Evolutionary conservation across 2,329 filamentous ascomycete species (phyloP).

Genomic region (Truncatella angustata): DNA sequence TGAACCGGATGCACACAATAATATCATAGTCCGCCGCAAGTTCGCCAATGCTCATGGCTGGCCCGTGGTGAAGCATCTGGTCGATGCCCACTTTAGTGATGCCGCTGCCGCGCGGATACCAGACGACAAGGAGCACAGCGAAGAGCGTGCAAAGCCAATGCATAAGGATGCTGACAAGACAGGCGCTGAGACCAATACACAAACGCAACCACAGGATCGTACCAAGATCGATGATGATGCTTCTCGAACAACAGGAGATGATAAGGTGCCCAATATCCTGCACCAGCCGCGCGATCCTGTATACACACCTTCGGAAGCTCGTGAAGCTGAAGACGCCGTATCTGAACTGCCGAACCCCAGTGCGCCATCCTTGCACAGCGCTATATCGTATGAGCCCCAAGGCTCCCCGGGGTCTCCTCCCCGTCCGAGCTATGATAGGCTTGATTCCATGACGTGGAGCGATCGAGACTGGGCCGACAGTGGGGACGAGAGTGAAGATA

Average conservation of each 20-base stretch:
- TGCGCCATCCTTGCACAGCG: slow-evolving; percentile 12
- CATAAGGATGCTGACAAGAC: slow-evolving; percentile 55
- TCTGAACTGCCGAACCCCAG: slow-evolving; percentile 39
- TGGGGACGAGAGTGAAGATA: slow-evolving; percentile 43
- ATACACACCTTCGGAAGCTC: slow-evolving; percentile 18
- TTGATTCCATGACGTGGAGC: slow-evolving; percentile 63
- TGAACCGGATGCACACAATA: slow-evolving; percentile 97
- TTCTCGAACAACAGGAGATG: background rate
- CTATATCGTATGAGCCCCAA: background rate
- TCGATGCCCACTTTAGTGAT: slow-evolving; percentile 90
- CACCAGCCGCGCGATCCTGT: background rate
- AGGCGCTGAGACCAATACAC: slow-evolving; percentile 62
- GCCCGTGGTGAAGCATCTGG: slow-evolving; percentile 93
- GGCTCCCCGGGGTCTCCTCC: slow-evolving; percentile 18
- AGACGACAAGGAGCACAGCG: slow-evolving; percentile 65
- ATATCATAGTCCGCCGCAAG: slow-evolving; percentile 93
- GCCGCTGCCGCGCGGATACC: slow-evolving; percentile 62
- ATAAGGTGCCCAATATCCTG: background rate
- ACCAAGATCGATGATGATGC: background rate
- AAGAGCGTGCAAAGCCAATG: slow-evolving; percentile 66
- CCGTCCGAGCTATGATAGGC: slow-evolving; percentile 28
- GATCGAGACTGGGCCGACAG: slow-evolving; percentile 63
- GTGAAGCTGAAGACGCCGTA: slow-evolving; percentile 44
- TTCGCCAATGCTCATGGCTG: slow-evolving; percentile 97
- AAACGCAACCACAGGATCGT: slow-evolving; percentile 26